phyloP scores from a whole-genome alignment of 2,329 filamentous ascomycete genomes.

The Ascosphaera apis region DNA sequence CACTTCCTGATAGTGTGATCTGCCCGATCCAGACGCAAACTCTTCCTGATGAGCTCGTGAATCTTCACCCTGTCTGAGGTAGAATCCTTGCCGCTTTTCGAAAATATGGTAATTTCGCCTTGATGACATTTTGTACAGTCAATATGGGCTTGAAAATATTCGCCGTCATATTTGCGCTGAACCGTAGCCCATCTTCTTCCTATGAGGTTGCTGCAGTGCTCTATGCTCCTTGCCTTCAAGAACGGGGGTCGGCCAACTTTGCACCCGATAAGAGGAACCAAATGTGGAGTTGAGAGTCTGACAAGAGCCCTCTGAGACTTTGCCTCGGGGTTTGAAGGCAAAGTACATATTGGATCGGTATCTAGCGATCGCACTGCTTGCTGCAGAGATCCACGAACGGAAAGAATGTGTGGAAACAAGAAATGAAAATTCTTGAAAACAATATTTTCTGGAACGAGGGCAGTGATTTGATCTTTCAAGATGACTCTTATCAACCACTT shows the following conservation, averaged over 20 bases:
- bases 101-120: slow-evolving; percentile 54
- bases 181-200: slow-evolving; percentile 41
- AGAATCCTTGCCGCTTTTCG: slow-evolving; percentile 79
- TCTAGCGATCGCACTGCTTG: slow-evolving; percentile 33
- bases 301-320: slow-evolving; percentile 11
- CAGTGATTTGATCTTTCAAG: slow-evolving; percentile 50
- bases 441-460: slow-evolving; percentile 33
- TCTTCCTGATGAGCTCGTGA: slow-evolving; percentile 39
- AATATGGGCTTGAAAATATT: slow-evolving; percentile 77
- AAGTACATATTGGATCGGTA: slow-evolving; percentile 13
- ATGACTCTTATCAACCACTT: slow-evolving; percentile 76
- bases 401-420: slow-evolving; percentile 43
- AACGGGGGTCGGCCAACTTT: slow-evolving; percentile 43
- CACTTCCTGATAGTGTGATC: slow-evolving; percentile 41
- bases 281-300: slow-evolving; percentile 15
- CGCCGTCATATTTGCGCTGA: slow-evolving; percentile 67
- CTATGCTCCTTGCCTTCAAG: slow-evolving; percentile 45
- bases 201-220: slow-evolving; percentile 47
- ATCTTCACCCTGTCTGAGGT: slow-evolving; percentile 44
- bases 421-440: slow-evolving; percentile 42
- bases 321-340: slow-evolving; percentile 16
- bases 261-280: slow-evolving; percentile 33
- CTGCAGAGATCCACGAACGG: slow-evolving; percentile 45
- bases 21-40: slow-evolving; percentile 36
- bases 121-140: slow-evolving; percentile 31